Conservation (phyloP, 1,284 basidiomycete species). For the Malassezia cuniculi region DNA sequence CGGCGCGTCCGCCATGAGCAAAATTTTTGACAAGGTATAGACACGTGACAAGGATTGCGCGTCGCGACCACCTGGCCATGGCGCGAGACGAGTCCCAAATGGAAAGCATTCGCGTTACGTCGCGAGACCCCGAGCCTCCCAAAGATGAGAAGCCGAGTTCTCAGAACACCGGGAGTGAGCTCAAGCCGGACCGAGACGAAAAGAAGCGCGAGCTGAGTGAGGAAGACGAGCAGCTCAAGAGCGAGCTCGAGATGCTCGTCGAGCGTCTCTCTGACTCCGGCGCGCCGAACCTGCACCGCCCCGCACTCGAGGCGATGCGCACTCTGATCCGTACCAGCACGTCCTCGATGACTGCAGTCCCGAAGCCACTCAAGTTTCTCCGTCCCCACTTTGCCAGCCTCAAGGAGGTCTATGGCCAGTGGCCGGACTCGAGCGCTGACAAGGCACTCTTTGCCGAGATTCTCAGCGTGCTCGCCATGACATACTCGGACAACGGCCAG, state of each 20-base stretch:
- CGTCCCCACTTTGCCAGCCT: slow-evolving; percentile 85
- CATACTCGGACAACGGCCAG: slow-evolving; percentile 88
- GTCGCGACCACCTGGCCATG: slow-evolving; percentile 12
- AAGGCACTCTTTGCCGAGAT: slow-evolving; percentile 95
- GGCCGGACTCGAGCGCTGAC: slow-evolving; percentile 28
- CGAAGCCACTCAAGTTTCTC: slow-evolving; percentile 96
- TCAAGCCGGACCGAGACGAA: slow-evolving; percentile 46
- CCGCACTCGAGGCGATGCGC: slow-evolving; percentile 83
- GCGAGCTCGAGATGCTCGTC: slow-evolving; percentile 92
- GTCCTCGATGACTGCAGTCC: slow-evolving; percentile 98
- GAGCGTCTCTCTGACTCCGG: slow-evolving; percentile 87
- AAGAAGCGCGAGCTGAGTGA: slow-evolving; percentile 67
- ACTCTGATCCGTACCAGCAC: slow-evolving; percentile 92
- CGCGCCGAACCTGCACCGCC: slow-evolving; percentile 78
- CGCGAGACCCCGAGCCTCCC: slow-evolving; percentile 46
- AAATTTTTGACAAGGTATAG: too few relatives aligned
- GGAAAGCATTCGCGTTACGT: slow-evolving; percentile 45
- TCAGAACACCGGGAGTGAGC: slow-evolving; percentile 24
- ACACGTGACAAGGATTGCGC: slow-evolving; percentile 13
- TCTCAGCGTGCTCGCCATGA: slow-evolving; percentile 98
- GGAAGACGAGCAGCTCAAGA: slow-evolving; percentile 85
- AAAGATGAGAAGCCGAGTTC: slow-evolving; percentile 23
- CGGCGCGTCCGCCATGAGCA: too few relatives aligned
- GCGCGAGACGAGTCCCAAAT: slow-evolving; percentile 11
- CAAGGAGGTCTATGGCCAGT: slow-evolving; percentile 35